Base-by-base conservation (phyloP, 768 basidiomycete species). In the Pleurotus pulmonarius region DNA sequence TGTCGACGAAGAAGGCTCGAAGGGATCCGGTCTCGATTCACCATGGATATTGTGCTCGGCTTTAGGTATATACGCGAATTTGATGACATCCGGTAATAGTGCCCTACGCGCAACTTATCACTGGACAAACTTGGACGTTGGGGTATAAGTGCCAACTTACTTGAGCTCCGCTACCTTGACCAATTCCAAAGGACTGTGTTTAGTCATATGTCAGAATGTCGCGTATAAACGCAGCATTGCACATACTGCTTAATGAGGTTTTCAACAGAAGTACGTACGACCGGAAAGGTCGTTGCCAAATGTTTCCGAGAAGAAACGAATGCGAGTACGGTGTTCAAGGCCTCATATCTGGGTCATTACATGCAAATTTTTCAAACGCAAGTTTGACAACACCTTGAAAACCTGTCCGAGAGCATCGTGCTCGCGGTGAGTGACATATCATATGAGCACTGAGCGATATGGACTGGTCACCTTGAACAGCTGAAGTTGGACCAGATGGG, bases 301-400 rank as follows among this genome's bases (percentile, higher is more conserved):
- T 90, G 83, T 60, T 90, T 89, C 59, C 90, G 79, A 0, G 90
- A 86, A 2, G 90, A 89, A 39, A 92, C 80, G 64, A 96, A 96
- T 0, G 89, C 92, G 40, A 94, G 79, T 3, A 96, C 90, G 12
- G 92, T 92, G 62, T 94, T 95, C 46, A 95, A 73, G 8, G 92
- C 90, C 90, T 95, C 55, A 56, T 15, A 44, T 44, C 9, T 48
- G 37, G 16, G 22, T 15, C 18, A 25, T 3, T 26, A 38, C 20
- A 25, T 15, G 38, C 43, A 12, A 51, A 20, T 20, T 20, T 29
- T 54, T 46, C 15, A 39, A 47, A 39, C 46, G 22, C 34, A 55
- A 37, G 16, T 46, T 18, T 40, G 40, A 52, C 4, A 34, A 76
- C 20, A 82, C 70, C 75, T 83, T 58, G 63, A 62, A 64, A 2